Conservation (phyloP, 306 rosid genomes). For the Malus orientalis region DNA sequence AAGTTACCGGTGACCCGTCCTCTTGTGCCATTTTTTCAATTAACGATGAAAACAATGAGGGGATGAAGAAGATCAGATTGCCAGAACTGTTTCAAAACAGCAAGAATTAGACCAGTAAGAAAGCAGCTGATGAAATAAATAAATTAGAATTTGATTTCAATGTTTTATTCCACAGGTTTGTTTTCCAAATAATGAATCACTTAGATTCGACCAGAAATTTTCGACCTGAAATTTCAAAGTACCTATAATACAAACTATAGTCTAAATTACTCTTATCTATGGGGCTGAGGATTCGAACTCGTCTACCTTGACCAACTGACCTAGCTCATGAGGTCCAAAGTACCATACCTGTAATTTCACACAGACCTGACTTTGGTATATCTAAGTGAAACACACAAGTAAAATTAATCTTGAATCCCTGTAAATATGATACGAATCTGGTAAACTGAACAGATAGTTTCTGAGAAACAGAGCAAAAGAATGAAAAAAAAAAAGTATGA, state of each 20-base stretch:
- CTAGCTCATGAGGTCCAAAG: not conserved
- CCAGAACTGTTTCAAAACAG: not conserved
- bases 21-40: conserved; percentile 31
- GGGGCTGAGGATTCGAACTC: not conserved
- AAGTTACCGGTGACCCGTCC: conserved; percentile 35
- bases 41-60: not conserved
- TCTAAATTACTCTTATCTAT: no score
- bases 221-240: not conserved
- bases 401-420: not conserved
- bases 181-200: not conserved
- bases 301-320: not conserved
- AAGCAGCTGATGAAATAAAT: not conserved
- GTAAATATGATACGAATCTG: not conserved
- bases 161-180: not conserved
- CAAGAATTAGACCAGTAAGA: not conserved
- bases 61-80: not conserved
- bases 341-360: not conserved
- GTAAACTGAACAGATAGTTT: not conserved
- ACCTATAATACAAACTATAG: no score
- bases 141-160: not conserved
- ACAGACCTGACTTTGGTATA: not conserved
- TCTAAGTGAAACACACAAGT: not conserved
- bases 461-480: not conserved
- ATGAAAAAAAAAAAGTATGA: not conserved
- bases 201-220: not conserved